Evolutionary conservation across 345 rosid genomes (phyloP).

Genomic region (Aquilaria yunnanensis): DNA sequence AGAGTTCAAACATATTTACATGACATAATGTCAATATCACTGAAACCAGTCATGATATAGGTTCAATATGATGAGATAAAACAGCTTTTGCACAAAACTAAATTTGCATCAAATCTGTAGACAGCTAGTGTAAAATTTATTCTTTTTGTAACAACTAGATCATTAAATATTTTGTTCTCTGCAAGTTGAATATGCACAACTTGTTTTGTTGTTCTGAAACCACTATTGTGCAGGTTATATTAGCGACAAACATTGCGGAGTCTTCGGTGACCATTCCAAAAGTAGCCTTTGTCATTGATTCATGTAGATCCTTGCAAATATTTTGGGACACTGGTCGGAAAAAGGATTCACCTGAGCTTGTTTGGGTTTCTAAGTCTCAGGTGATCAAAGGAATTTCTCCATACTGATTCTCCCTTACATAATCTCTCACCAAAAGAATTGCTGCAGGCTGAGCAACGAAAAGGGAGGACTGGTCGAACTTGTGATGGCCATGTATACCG

Average conservation of each 20-base stretch:
- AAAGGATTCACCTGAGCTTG: conserved; percentile 66
- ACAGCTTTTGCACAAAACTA: no score
- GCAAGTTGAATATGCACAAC: no score
- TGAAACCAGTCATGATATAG: no score
- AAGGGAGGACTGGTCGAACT: conserved; percentile 95
- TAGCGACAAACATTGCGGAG: conserved; percentile 96
- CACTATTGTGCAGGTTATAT: conserved; percentile 50
- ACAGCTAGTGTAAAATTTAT: no score
- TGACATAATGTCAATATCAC: no score
- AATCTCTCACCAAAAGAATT: conserved; percentile 16
- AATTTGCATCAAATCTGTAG: no score
- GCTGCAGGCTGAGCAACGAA: conserved; percentile 85
- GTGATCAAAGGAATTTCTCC: conserved; percentile 27
- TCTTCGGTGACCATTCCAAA: conserved; percentile 96
- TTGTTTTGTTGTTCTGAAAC: neutral
- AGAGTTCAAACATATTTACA: no score
- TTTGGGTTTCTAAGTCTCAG: conserved; percentile 95
- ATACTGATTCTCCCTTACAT: conserved; percentile 5
- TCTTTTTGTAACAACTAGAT: no score
- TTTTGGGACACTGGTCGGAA: conserved; percentile 64
- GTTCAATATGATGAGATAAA: no score
- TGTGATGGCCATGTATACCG: conserved; percentile 93
- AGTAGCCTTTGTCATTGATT: conserved; percentile 87
- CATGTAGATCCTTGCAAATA: conserved; percentile 91
- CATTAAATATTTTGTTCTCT: no score